These are phyloP conservation scores for Starmerella powellii DNA, from an alignment of 805 yeast species.

Conservation along the genomic window DNA sequence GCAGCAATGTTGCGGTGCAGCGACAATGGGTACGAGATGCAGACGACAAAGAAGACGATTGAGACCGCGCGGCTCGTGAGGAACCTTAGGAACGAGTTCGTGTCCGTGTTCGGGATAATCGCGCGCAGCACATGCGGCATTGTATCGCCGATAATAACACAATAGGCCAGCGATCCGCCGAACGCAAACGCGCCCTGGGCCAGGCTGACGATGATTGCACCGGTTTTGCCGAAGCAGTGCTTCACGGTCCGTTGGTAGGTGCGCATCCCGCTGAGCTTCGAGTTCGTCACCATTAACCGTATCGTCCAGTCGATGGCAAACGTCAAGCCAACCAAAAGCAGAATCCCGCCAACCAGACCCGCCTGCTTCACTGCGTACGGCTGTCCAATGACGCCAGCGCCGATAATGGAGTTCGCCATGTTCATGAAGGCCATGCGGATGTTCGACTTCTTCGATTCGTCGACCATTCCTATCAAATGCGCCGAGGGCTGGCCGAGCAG, in stretches of 20 bases:
- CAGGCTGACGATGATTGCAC: conserved; percentile 52
- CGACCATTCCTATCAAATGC: conserved; percentile 18
- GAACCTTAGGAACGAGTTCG: conserved; percentile 36
- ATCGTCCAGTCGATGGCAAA: conserved; percentile 80
- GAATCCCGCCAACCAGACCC: conserved; percentile 63
- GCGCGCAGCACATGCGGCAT: conserved; percentile 78
- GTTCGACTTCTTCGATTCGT: conserved; percentile 35
- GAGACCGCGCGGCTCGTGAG: conserved; percentile 56
- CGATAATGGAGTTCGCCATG: conserved; percentile 89
- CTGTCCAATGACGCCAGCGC: conserved; percentile 93
- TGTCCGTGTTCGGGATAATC: conserved; percentile 37
- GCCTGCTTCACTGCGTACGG: conserved; percentile 76
- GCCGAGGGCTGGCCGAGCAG: conserved; percentile 23
- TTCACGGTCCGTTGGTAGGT: conserved; percentile 80
- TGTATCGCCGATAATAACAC: conserved; percentile 89
- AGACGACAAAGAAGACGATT: conserved; percentile 54
- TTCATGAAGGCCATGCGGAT: conserved; percentile 89
- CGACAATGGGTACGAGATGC: conserved; percentile 73
- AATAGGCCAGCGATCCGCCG: conserved; percentile 89
- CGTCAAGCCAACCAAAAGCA: conserved; percentile 50
- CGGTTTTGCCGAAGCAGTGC: conserved; percentile 63
- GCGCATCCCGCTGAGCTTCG: conserved; percentile 60
- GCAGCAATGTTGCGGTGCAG: conserved; percentile 67
- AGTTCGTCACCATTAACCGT: conserved; percentile 61
- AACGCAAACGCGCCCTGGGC: conserved; percentile 84